Percentiles rank a stretch among this genome's conserved stretches.
Conservation (phyloP, 108 stramenopile species). For the Nitzschia inconspicua region DNA sequence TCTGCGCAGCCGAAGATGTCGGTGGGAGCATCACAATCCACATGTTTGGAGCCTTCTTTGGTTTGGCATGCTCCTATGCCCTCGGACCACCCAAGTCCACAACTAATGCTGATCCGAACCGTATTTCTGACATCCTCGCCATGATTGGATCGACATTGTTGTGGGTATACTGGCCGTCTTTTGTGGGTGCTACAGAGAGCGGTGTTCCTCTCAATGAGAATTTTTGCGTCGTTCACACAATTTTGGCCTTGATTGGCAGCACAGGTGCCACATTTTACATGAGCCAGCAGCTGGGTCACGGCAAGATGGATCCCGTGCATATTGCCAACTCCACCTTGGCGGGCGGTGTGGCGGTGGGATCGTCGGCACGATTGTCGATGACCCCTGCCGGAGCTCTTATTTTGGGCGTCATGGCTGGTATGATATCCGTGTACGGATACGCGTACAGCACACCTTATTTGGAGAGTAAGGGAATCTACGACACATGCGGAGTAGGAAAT, state of each 20-base stretch:
- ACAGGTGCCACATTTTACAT: conserved; percentile 35
- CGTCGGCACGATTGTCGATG: conserved; percentile 33
- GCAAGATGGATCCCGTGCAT: conserved; percentile 47
- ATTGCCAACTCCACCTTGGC: conserved; percentile 57
- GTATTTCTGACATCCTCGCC: conserved; percentile 37
- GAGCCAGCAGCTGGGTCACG: conserved; percentile 23
- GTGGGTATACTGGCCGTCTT: conserved; percentile 65
- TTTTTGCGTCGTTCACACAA: conserved; percentile 40
- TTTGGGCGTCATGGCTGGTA: conserved; percentile 23
- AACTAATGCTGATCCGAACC: background rate
- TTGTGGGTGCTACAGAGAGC: conserved; percentile 40
- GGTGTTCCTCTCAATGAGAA: conserved; percentile 16
- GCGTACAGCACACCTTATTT: conserved; percentile 16
- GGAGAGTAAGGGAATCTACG: conserved; percentile 29
- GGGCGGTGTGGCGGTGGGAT: conserved; percentile 58
- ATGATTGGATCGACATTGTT: conserved; percentile 50
- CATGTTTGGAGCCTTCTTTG: conserved; percentile 64
- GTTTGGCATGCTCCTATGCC: conserved; percentile 36
- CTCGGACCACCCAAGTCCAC: conserved; percentile 17
- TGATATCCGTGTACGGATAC: conserved; percentile 31
- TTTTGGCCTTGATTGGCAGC: conserved; percentile 36
- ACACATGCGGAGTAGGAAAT: conserved; percentile 44
- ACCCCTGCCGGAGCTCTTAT: conserved; percentile 28
- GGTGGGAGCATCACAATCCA: conserved; percentile 49
- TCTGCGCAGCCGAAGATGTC: conserved; percentile 35